Conservation (phyloP, 345 rosid species). For the Brassica rapa region DNA sequence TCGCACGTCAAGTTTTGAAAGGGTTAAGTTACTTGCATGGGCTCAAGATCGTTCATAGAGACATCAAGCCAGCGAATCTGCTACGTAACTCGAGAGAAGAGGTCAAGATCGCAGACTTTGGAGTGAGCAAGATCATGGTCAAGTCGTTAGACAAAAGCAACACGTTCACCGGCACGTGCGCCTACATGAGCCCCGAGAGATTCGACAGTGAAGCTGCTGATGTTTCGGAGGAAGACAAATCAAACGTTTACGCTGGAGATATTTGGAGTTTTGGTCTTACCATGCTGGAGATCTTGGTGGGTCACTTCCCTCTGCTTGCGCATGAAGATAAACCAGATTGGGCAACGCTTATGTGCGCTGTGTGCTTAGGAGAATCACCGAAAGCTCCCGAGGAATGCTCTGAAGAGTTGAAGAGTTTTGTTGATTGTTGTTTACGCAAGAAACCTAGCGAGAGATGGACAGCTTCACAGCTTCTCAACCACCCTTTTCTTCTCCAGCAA, state of each 20-base stretch:
- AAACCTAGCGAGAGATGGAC: conserved; percentile 70
- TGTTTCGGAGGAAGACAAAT: conserved; percentile 48
- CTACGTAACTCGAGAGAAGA: conserved; percentile 57
- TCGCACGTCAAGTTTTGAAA: conserved; percentile 61
- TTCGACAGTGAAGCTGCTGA: conserved; percentile 60
- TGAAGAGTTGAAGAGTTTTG: conserved; percentile 60
- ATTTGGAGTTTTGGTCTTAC: conserved; percentile 86
- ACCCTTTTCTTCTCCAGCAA: conserved; percentile 53
- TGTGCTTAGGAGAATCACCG: conserved; percentile 79
- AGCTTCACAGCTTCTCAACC: conserved; percentile 58
- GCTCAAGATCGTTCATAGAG: conserved; percentile 73
- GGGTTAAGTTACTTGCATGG: conserved; percentile 67
- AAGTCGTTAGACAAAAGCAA: conserved; percentile 69
- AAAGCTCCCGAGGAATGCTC: conserved; percentile 52
- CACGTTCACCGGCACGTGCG: conserved; percentile 82
- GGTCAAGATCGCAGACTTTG: conserved; percentile 84
- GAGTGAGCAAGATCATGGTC: conserved; percentile 74
- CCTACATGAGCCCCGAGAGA: conserved; percentile 90
- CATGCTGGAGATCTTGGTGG: conserved; percentile 69
- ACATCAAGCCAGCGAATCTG: conserved; percentile 75
- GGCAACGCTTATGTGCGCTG: conserved; percentile 75
- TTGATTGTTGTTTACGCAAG: conserved; percentile 75
- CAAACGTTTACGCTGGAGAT: conserved; percentile 77
- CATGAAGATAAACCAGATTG: conserved; percentile 71
- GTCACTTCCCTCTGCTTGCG: conserved; percentile 61